phyloP scores from a whole-genome alignment of 78 protist species.

The slime mould (Dictyostelium discoideum) region DNA sequence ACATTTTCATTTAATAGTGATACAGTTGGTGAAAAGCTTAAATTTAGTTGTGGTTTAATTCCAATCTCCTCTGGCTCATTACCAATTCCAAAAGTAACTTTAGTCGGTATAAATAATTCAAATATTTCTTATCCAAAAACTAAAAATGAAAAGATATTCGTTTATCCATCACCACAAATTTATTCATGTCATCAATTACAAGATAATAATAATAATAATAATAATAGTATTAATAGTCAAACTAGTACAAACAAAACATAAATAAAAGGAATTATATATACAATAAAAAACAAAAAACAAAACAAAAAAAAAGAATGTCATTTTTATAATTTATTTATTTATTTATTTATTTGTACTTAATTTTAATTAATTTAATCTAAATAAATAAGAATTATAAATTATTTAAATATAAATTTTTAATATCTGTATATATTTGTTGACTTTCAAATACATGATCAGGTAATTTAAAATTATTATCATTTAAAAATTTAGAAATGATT shows the following conservation, averaged over 20 bases:
- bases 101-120: constrained; percentile 4
- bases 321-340: neutral
- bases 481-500: neutral
- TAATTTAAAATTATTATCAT: neutral
- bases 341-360: neutral
- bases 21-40: neutral
- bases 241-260: neutral
- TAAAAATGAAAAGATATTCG: constrained; percentile 18
- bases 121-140: constrained; percentile 9
- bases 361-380: no score
- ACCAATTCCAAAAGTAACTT: constrained; percentile 22
- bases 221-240: neutral
- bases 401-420: neutral
- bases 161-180: constrained; percentile 31
- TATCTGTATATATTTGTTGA: neutral
- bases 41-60: constrained; percentile 17
- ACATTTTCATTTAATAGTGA: neutral
- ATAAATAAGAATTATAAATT: neutral
- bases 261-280: neutral
- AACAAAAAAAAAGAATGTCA: neutral
- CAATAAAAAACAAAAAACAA: neutral
- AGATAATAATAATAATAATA: neutral
- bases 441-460: neutral
- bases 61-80: constrained; percentile 52
- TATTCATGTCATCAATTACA: constrained; percentile 21